Evolutionary conservation across 75 land plant genomes (phyloP).

Genomic region (Ceratopteris richardii): DNA sequence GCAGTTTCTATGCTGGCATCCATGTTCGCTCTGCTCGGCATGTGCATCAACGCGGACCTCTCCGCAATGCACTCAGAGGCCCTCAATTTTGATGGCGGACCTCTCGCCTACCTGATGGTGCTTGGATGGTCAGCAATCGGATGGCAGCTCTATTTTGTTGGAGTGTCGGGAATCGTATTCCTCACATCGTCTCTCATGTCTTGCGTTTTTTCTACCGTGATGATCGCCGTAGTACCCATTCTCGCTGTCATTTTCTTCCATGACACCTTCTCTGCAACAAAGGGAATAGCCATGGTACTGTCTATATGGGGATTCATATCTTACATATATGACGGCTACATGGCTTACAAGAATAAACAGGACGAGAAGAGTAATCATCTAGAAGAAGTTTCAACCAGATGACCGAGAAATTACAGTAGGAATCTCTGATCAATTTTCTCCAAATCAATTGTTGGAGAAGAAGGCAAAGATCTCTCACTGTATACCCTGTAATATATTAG

Average conservation of each 20-base stretch:
- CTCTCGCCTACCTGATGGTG: conserved; percentile 11
- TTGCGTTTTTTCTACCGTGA: conserved; percentile 7
- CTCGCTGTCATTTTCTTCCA: conserved; percentile 14
- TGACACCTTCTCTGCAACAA: conserved; percentile 20
- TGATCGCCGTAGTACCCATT: conserved; percentile 19
- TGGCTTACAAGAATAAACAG: not conserved
- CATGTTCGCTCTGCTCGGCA: conserved; percentile 12
- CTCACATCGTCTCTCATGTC: conserved; percentile 15
- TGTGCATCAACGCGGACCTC: conserved; percentile 22
- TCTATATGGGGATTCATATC: conserved; percentile 35
- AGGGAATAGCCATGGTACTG: conserved; percentile 22
- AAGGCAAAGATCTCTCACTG: no score
- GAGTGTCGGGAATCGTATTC: conserved; percentile 12
- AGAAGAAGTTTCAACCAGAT: no score
- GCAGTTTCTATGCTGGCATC: conserved; percentile 9
- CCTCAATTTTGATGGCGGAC: conserved; percentile 11
- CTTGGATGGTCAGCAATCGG: conserved; percentile 10
- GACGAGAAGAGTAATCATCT: not conserved
- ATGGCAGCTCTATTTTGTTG: conserved; percentile 18
- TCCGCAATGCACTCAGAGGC: conserved; percentile 17
- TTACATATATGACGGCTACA: conserved; percentile 26
- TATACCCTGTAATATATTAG: no score
- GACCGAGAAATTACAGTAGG: no score
- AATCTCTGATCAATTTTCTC: no score
- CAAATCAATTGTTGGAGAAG: no score